Evolutionary conservation across 768 basidiomycete genomes (phyloP).

Genomic region (Boletus bicolor): DNA sequence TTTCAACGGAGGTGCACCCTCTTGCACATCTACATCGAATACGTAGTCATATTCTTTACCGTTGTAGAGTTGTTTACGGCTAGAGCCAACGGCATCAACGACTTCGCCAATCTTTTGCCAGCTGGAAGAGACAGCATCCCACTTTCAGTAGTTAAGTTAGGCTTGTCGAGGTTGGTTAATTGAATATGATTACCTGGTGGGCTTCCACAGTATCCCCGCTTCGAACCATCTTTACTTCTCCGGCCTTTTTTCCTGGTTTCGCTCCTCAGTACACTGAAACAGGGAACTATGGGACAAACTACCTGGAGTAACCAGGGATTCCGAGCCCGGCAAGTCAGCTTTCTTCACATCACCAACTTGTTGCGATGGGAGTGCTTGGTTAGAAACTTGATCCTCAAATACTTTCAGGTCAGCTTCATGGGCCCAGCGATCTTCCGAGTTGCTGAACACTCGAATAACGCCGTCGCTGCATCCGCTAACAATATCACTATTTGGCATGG

Average conservation of each 20-base stretch:
- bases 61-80: conserved; percentile 86
- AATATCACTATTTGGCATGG: conserved; percentile 88
- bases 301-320: conserved; percentile 76
- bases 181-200: conserved; percentile 62
- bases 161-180: not conserved
- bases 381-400: conserved; percentile 74
- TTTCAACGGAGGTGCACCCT: conserved; percentile 89
- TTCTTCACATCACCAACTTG: conserved; percentile 94
- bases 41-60: conserved; percentile 98
- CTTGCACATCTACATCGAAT: conserved; percentile 96
- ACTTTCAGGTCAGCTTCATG: conserved; percentile 57
- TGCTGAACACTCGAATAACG: conserved; percentile 81
- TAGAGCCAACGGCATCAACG: conserved; percentile 88
- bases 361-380: conserved; percentile 76
- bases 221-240: conserved; percentile 90
- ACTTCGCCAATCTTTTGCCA: conserved; percentile 98
- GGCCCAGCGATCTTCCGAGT: conserved; percentile 70
- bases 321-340: conserved; percentile 81
- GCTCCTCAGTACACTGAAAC: conserved; percentile 4
- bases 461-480: conserved; percentile 91
- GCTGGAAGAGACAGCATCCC: conserved; percentile 61
- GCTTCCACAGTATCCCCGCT: conserved; percentile 82
- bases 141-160: conserved; percentile 47
- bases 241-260: conserved; percentile 77
- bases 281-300: not conserved